Conservation (phyloP, 1,284 basidiomycete species). For the Malassezia sp. region DNA sequence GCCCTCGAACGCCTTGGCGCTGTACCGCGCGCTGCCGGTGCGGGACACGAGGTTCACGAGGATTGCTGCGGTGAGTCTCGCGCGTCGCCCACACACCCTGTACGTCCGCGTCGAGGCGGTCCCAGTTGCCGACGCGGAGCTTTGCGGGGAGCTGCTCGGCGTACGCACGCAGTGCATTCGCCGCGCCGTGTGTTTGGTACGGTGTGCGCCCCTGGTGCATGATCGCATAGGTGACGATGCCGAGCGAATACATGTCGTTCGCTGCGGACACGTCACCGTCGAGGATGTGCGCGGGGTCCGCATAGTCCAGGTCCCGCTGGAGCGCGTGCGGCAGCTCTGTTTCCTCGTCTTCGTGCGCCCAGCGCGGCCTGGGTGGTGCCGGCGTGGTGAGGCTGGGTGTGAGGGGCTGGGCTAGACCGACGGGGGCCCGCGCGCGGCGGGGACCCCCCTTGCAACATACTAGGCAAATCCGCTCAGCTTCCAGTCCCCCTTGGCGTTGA, state of each 20-base stretch:
- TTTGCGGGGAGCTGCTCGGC: slow-evolving; percentile 51
- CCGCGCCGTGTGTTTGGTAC: slow-evolving; percentile 73
- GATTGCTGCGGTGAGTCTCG: slow-evolving; percentile 12
- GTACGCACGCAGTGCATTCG: slow-evolving; percentile 67
- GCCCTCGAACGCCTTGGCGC: slow-evolving; percentile 64
- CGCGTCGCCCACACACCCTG: background rate
- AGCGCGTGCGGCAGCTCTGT: slow-evolving; percentile 70
- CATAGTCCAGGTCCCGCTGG: slow-evolving; percentile 82
- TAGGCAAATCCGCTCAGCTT: slow-evolving; percentile 83
- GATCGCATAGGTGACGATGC: slow-evolving; percentile 64
- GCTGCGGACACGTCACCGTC: slow-evolving; percentile 70
- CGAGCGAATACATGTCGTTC: slow-evolving; percentile 89
- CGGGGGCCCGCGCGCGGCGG: too few species aligned
- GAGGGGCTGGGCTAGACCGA: too few species aligned
- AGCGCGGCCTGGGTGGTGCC: background rate
- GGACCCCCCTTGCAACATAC: too few species aligned
- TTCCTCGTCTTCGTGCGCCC: slow-evolving; percentile 51
- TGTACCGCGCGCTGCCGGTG: slow-evolving; percentile 61
- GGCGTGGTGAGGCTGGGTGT: too few species aligned
- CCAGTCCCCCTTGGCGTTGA: slow-evolving; percentile 74
- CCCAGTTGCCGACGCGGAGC: slow-evolving; percentile 25
- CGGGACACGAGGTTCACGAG: slow-evolving; percentile 53
- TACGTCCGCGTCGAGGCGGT: slow-evolving; percentile 29
- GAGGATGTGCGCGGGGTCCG: slow-evolving; percentile 86
- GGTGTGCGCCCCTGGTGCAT: slow-evolving; percentile 79